Evolutionary conservation across 345 rosid genomes (phyloP), one percentile per base, ranked within the genome.

Genomic region (Rhizophora apiculata): DNA sequence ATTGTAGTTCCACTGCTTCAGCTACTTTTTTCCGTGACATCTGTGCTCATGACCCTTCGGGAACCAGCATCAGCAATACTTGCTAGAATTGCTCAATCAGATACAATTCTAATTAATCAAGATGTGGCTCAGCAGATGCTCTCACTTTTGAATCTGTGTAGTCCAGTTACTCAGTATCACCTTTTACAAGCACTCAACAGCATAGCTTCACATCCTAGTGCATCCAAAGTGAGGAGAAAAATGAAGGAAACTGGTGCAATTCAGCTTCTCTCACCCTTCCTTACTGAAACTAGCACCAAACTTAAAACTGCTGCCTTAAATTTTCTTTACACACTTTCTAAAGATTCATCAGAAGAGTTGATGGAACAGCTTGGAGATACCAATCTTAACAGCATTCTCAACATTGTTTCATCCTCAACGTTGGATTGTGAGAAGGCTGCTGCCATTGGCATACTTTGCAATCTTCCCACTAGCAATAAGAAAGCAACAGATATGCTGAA

Each of bases 11-110:
- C 83, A 30, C 80, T 89, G 34, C 89, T 87, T 69, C 95, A 89
- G 78, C 83, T 89, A 18, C 87, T 89, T 53, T 89, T 89, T 84
- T 89, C 95, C 2, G 95, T 89, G 2, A 89, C 91, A n/a, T 89
- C 91, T 18, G 91, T 87, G 54, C 86, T 89, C 15, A 86, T 85
- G 91, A 86, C 89, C 64, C 89, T 89, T 48, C 80, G 91, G 39
- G 95, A 89, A 78, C 95, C 95, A 5, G 95, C 88, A 58, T 87
- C 95, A 3, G 89, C 86, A 1, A 86, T 89, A 63, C 88, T 89
- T 8, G 88, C 88, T 8, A 82, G 73, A 68, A 84, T 89, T 62
- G 87, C 91, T 26, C 82, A 85, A 72, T 87, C 89, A 0, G 89
- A 84, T 59, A 72, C 86, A 6, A 73, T 82, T 61, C 86, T 89